Base-by-base conservation (phyloP, 352 stramenopile genomes). In the Pythium phragmiticola region DNA sequence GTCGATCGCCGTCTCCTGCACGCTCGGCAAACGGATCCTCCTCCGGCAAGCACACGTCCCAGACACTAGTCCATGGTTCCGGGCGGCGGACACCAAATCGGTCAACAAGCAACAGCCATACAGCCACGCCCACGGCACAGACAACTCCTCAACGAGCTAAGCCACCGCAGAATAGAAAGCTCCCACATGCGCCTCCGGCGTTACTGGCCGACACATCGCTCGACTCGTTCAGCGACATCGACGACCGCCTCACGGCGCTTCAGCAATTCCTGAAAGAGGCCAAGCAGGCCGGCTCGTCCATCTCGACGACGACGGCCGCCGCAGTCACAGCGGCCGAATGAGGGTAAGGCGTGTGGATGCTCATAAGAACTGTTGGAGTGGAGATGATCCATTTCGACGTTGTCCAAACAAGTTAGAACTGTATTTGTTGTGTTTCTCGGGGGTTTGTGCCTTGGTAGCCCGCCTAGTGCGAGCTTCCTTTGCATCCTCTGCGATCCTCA, bases 221-320 rank as follows among this genome's bases (percentile, higher is more conserved):
- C 4, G 82, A 92, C 51, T 92, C 83, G 41, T 92, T 94, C 60
- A 92, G 82, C 43, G 84, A 95, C 54, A 91, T 95, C 52, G 86
- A 95, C 61, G 84, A 93, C n/a, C 77, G 86, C 7, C 64, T 93
- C 37, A 92, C 80, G 30, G 86, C 84, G 13, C 63, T 95, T 33
- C 84, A 94, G 55, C 74, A 93, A 63, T 95, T 95, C 30, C 73
- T 95, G 28, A 80, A 82, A 69, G 76, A 93, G 50, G 84, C 86
- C 43, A 93, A 93, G 63, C 77, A 90, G 72, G 74, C 75, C 14
- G 65, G 49, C 7, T 39, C 51, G 21, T 50, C 60, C 1, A 30
- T 46, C 23, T 57, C 51, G 3, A 60, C 60, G 1, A 45, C 45
- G 1, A 54, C 51, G 12, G 55, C 57, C 2, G 65, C 63, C 3